phyloP scores from a whole-genome alignment of 1,284 basidiomycete species.

The Moniliella sp. region DNA sequence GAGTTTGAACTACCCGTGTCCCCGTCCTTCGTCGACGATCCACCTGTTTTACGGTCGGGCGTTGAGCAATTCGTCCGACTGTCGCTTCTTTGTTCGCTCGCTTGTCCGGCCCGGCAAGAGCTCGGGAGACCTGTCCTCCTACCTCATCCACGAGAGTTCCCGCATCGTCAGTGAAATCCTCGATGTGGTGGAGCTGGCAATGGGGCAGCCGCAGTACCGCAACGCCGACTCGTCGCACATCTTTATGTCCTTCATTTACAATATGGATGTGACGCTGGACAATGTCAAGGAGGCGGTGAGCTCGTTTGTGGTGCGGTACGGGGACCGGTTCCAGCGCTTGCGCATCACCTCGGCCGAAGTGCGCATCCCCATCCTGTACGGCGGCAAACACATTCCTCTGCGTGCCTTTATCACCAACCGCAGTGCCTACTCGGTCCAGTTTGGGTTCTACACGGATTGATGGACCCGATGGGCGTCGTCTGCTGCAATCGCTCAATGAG shows the following conservation, averaged over 20 bases:
- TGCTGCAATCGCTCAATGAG: conserved; percentile 46
- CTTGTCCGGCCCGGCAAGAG: conserved; percentile 81
- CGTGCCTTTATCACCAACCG: conserved; percentile 96
- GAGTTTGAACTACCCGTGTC: conserved; percentile 72
- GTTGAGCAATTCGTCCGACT: conserved; percentile 78
- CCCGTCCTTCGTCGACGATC: conserved; percentile 51
- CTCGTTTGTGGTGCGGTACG: conserved; percentile 80
- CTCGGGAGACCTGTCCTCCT: conserved; percentile 67
- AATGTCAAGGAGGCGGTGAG: conserved; percentile 84
- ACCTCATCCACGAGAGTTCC: conserved; percentile 92
- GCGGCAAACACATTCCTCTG: conserved; percentile 67
- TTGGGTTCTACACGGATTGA: conserved; percentile 94
- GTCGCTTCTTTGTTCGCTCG: conserved; percentile 94
- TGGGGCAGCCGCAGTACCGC: conserved; percentile 26
- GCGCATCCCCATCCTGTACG: conserved; percentile 77
- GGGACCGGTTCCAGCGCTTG: conserved; percentile 87
- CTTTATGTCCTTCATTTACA: conserved; percentile 85
- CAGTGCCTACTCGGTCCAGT: conserved; percentile 94
- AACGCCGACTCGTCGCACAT: conserved; percentile 32
- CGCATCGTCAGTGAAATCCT: conserved; percentile 80
- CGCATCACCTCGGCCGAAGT: conserved; percentile 96
- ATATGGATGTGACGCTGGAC: conserved; percentile 77
- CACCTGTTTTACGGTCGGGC: conserved; percentile 74
- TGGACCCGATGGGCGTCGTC: conserved; percentile 76
- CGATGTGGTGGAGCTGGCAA: conserved; percentile 57